Conservation (phyloP, 2,329 filamentous ascomycete genomes). For the Dryadomyces quercivorus region DNA sequence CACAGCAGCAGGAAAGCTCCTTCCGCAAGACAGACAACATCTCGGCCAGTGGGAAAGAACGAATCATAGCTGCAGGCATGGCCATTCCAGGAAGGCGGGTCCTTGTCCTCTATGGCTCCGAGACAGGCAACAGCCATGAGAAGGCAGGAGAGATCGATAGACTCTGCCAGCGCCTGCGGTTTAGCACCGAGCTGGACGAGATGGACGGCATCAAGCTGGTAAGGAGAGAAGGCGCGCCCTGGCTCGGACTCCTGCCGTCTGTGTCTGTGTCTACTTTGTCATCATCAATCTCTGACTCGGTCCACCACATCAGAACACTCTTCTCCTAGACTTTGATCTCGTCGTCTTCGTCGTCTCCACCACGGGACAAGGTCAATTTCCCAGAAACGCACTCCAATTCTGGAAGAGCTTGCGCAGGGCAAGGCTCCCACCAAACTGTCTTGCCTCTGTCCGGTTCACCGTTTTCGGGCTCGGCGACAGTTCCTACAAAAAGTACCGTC, state of each 20-base stretch:
- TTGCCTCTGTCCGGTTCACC: constrained; percentile 60
- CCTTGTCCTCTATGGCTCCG: constrained; percentile 81
- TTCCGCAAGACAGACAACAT: not conserved
- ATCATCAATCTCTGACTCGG: not conserved
- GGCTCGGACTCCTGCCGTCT: no score
- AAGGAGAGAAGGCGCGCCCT: constrained; percentile 23
- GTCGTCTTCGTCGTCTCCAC: constrained; percentile 80
- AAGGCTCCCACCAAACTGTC: constrained; percentile 58
- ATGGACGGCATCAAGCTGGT: constrained; percentile 68
- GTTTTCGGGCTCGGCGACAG: constrained; percentile 90
- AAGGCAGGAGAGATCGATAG: constrained; percentile 74
- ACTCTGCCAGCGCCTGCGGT: constrained; percentile 64
- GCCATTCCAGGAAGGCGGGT: constrained; percentile 24
- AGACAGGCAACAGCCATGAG: constrained; percentile 91
- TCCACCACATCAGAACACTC: constrained; percentile 24
- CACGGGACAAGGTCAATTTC: constrained; percentile 88
- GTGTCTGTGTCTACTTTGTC: constrained; percentile 18
- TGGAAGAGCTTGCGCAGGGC: constrained; percentile 79
- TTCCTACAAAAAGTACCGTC: constrained; percentile 70
- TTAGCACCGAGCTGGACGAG: constrained; percentile 62
- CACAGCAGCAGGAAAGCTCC: not conserved
- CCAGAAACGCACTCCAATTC: constrained; percentile 66
- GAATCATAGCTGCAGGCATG: constrained; percentile 3
- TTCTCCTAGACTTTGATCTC: constrained; percentile 36
- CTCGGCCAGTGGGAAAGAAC: not conserved